Evolutionary conservation across 148 eudicot species (phyloP).

Genomic region (Simmondsia chinensis): DNA sequence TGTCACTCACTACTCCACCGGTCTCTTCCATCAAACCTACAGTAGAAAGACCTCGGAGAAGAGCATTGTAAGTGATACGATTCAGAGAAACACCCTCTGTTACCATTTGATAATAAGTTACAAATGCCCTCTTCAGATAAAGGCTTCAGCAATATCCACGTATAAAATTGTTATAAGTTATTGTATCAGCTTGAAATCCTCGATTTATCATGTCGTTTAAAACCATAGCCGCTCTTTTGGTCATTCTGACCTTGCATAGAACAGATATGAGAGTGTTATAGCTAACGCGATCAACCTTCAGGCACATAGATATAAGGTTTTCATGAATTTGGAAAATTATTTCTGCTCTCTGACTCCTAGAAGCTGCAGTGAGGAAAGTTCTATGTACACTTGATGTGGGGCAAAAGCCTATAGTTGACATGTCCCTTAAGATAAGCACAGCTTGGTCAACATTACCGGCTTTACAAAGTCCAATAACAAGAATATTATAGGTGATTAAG

Average conservation of each 20-base stretch:
- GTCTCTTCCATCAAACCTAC: constrained; percentile 37
- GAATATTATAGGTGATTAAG: constrained; percentile 49
- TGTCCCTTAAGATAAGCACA: constrained; percentile 43
- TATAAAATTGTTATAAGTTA: constrained; percentile 66
- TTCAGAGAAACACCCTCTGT: constrained; percentile 50
- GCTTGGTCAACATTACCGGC: constrained; percentile 43
- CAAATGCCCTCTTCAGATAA: constrained; percentile 52
- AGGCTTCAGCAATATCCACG: constrained; percentile 67
- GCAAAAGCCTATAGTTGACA: constrained; percentile 31
- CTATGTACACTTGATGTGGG: constrained; percentile 47
- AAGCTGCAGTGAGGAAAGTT: constrained; percentile 48
- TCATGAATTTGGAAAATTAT: constrained; percentile 48
- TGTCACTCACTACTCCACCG: constrained; percentile 39
- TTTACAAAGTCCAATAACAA: constrained; percentile 63
- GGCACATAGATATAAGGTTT: constrained; percentile 65
- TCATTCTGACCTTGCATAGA: constrained; percentile 78
- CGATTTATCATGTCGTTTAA: constrained; percentile 44
- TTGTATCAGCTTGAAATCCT: constrained; percentile 52
- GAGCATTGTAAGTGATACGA: constrained; percentile 68
- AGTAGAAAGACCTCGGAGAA: constrained; percentile 42
- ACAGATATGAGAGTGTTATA: constrained; percentile 50
- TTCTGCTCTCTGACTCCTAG: constrained; percentile 51
- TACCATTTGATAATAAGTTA: constrained; percentile 44
- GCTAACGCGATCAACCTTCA: constrained; percentile 36
- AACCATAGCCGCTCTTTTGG: constrained; percentile 54